Evolutionary conservation across 257 asterid genomes (phyloP).

Genomic region (Coffea canephora): DNA sequence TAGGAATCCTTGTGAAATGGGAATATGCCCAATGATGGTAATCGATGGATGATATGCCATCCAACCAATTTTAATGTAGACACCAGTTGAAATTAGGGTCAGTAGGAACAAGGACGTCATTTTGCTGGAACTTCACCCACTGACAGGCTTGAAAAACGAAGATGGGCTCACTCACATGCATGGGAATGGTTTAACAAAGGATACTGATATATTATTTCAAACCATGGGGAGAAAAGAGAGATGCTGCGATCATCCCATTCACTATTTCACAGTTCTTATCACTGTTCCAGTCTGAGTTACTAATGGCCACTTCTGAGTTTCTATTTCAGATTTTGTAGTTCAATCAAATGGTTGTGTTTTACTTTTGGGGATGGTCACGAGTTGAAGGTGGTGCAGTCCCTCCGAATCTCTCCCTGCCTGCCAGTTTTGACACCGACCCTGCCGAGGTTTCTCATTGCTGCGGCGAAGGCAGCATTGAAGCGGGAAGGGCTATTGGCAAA

Average conservation of each 20-base stretch:
- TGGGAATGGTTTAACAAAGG: background rate
- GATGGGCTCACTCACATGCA: background rate
- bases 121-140: too few relatives aligned
- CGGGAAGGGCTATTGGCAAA: constrained; percentile 47
- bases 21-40: background rate
- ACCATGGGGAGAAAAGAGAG: too few relatives aligned
- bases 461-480: constrained; percentile 48
- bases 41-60: background rate
- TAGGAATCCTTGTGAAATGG: background rate
- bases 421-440: constrained; percentile 68
- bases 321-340: too few relatives aligned
- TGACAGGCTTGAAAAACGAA: background rate
- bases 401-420: constrained; percentile 53
- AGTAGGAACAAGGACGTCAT: too few relatives aligned
- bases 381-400: constrained; percentile 57
- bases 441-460: constrained; percentile 73
- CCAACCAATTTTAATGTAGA: too few relatives aligned
- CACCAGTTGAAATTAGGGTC: too few relatives aligned
- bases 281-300: too few relatives aligned
- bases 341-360: too few relatives aligned
- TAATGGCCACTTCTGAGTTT: too few relatives aligned
- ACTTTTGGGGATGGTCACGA: background rate
- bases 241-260: too few relatives aligned
- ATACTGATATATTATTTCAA: too few relatives aligned
- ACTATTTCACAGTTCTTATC: too few relatives aligned